A percentile compares a stretch with the other conserved stretches of the same genome.
Evolutionary conservation across 1,284 basidiomycete genomes (phyloP).

Genomic region (Wolfiporia cocos): DNA sequence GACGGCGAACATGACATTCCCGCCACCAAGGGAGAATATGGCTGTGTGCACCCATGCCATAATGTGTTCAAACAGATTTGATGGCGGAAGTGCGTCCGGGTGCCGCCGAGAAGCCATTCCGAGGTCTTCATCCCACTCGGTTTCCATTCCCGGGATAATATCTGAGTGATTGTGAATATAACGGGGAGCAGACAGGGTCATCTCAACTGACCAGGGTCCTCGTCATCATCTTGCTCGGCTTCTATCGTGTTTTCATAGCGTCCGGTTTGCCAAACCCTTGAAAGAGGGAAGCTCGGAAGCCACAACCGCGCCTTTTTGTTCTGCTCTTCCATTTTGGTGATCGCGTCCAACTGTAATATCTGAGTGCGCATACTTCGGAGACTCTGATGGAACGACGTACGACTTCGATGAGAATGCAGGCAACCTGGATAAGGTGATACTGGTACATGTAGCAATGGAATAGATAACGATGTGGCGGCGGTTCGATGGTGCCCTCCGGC

Average conservation of each 20-base stretch:
- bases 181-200: neutral
- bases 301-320: conserved; percentile 51
- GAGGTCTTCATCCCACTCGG: conserved; percentile 37
- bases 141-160: conserved; percentile 52
- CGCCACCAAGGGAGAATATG: conserved; percentile 37
- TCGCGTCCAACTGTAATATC: conserved; percentile 41
- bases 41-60: conserved; percentile 41
- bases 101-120: conserved; percentile 55
- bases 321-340: conserved; percentile 52
- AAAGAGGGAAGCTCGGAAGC: conserved; percentile 52
- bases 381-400: too few relatives aligned
- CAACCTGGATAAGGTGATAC: conserved; percentile 26
- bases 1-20: conserved; percentile 68
- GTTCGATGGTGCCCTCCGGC: conserved; percentile 22
- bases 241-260: conserved; percentile 43
- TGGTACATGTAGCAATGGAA: conserved; percentile 74
- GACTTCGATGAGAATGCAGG: conserved; percentile 21
- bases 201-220: conserved; percentile 41
- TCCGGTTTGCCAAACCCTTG: conserved; percentile 34
- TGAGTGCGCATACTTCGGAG: too few relatives aligned
- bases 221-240: conserved; percentile 43
- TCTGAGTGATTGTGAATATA: conserved; percentile 29
- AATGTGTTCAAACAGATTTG: conserved; percentile 45
- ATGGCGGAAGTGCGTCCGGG: conserved; percentile 70
- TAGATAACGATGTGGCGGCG: conserved; percentile 57